Conservation (phyloP, 2,329 filamentous ascomycete genomes). For the Phialophora chinensis region DNA sequence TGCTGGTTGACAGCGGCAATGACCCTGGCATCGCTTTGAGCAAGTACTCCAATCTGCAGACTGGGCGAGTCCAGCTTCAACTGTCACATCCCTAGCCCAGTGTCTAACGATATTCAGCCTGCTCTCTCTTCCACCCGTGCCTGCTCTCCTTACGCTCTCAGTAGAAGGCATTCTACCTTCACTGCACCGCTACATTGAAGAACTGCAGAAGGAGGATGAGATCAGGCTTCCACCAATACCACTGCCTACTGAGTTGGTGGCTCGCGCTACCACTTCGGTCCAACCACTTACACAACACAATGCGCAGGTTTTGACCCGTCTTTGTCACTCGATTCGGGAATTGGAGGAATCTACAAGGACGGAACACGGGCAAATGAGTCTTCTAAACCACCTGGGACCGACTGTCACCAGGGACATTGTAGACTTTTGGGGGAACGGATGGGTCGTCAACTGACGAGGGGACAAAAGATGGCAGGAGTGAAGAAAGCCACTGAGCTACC, state of each 20-base stretch:
- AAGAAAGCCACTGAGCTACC: not conserved
- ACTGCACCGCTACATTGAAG: slow-evolving; percentile 18
- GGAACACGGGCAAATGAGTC: slow-evolving; percentile 19
- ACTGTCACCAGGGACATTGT: slow-evolving; percentile 26
- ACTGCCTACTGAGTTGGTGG: slow-evolving; percentile 30
- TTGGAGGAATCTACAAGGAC: slow-evolving; percentile 36
- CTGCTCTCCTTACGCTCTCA: slow-evolving; percentile 15
- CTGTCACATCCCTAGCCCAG: not conserved
- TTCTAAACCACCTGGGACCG: slow-evolving; percentile 25
- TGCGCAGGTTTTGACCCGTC: slow-evolving; percentile 43
- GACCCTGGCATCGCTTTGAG: not conserved
- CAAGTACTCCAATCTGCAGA: slow-evolving; percentile 14
- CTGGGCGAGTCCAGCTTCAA: slow-evolving; percentile 1
- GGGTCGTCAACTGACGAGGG: slow-evolving; percentile 14
- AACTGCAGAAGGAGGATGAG: slow-evolving; percentile 11
- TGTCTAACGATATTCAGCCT: slow-evolving; percentile 7
- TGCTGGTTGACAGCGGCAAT: slow-evolving; percentile 13
- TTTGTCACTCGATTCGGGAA: slow-evolving; percentile 39
- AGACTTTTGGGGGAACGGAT: slow-evolving; percentile 40
- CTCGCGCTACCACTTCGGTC: slow-evolving; percentile 32
- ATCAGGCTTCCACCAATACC: not conserved
- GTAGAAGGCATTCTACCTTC: slow-evolving; percentile 20
- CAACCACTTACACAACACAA: slow-evolving; percentile 42
- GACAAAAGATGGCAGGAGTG: not conserved
- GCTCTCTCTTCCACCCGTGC: slow-evolving; percentile 1